Evolutionary conservation across 1,284 basidiomycete species (phyloP), one percentile per base, ranked within the genome.

Genomic region (Phaffia rhodozyma): DNA sequence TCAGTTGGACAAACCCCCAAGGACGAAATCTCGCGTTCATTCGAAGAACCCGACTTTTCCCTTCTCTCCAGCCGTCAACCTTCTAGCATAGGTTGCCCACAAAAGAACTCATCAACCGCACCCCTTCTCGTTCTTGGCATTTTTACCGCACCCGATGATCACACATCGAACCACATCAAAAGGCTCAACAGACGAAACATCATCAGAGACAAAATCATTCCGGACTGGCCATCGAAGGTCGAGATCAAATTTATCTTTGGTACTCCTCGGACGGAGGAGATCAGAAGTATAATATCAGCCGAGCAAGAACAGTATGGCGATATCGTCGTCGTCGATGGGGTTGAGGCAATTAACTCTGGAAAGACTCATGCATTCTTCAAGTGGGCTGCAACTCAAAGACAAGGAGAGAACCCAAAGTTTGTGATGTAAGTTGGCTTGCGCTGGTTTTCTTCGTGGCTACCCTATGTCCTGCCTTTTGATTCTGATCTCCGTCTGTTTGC

Each of bases 331-430:
- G 69, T 77, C 2, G 71, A 72, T 53, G 73, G 74, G 63, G 67
- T 72, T 11, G 76, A 77, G 62, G 75, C 76, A 67, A 75, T 77
- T 52, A 75, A 77, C 68, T 62, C 71, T 25, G 76, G 76, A 38
- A 77, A 77, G 68, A 77, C 75, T 32, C 74, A 75, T 69, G 74
- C 73, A 66, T 77, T 74, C 67, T 75, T 75, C 67, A 74, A 75
- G 66, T 77, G 73, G 73, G 71, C 75, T 13, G 76, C 75, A 0
- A 69, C 73, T 52, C 65, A 69, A 59, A 52, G 75, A 73, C 21
- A 73, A 72, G 66, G 76, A 72, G 16, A 67, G 75, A 47, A 49
- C 27, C 76, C 76, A 11, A 68, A 74, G 64, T 77, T 76, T 66
- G 75, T 77, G 1, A 71, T 77, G 74, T 74, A 62, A 70, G 73